These are phyloP conservation scores for Termitomyces sp. DNA, from an alignment of 768 basidiomycete species.

Conservation along the genomic window DNA sequence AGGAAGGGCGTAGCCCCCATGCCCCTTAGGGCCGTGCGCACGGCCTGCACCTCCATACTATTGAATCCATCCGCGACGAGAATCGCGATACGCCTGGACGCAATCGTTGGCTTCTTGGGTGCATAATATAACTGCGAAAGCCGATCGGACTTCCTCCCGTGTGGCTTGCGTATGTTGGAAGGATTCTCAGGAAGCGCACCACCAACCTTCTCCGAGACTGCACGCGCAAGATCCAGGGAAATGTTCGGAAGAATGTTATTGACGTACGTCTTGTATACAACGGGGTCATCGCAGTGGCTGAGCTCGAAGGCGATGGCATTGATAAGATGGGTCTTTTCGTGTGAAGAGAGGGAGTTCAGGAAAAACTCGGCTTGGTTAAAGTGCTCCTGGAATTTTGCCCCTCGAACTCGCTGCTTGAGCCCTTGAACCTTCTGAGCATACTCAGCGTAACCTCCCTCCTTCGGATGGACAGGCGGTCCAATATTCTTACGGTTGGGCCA, in stretches of 20 bases:
- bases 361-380: conserved; percentile 73
- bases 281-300: conserved; percentile 72
- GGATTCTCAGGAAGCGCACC: conserved; percentile 49
- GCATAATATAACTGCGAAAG: conserved; percentile 56
- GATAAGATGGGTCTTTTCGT: conserved; percentile 71
- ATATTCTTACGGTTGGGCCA: conserved; percentile 70
- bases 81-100: conserved; percentile 69
- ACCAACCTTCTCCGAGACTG: conserved; percentile 62
- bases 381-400: conserved; percentile 75
- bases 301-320: conserved; percentile 78
- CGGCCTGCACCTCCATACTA: conserved; percentile 45
- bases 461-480: conserved; percentile 39
- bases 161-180: conserved; percentile 35
- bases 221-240: conserved; percentile 64
- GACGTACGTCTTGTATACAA: conserved; percentile 58
- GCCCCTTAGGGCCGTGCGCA: conserved; percentile 47
- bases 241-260: conserved; percentile 66
- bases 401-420: conserved; percentile 55
- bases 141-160: conserved; percentile 47
- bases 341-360: conserved; percentile 67
- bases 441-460: conserved; percentile 56
- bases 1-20: conserved; percentile 55
- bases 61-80: conserved; percentile 75
- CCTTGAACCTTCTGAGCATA: conserved; percentile 44
- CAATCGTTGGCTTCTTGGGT: conserved; percentile 53